Evolutionary conservation across 2,329 filamentous ascomycete genomes (phyloP), one percentile per base, ranked within the genome.

Genomic region (Ambrosiella xylebori): DNA sequence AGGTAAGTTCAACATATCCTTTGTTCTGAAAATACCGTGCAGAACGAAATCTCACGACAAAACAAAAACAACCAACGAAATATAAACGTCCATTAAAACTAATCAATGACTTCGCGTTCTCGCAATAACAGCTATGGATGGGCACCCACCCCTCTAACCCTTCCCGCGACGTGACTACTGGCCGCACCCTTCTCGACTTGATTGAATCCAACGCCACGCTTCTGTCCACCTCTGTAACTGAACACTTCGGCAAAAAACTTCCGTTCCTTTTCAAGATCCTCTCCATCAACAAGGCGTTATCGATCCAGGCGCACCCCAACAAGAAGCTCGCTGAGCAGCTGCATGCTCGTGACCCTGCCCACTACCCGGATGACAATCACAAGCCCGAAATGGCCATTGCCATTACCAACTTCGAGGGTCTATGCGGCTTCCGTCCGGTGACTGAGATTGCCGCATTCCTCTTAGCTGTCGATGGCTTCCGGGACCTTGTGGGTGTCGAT

Each of bases 331-430:
- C 93, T 56, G 91, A 94, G 72, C 74, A 88, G 68, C 76, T 98
- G 37, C 93, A 97, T 69, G 80, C 82, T 44, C 82, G 78, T 62
- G 91, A 98, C 67, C 79, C 89, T 54, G 88, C 88, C 72, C 94
- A 98, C 75, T 98, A 98, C 68, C 93, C 91, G 59, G 89, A 98
- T 75, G 91, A 97, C 74, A 98, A 98, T 74, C 93, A 98, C 77
- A 98, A 98, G 74, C 93, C 93, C 39, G 93, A 98, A 73, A 98
- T 98, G 93, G 90, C 93, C 62, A 95, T 98, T 69, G 93, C 93
- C 62, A 85, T 98, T 65, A 97, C 93, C 0, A 85, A 88, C 0
- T 98, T 98, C 64, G 91, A 97, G 68, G 93, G 93, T 0, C 79
- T 98, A 39, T 98, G 93, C 66, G 93, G 93, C 39, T 98, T 98